Evolutionary conservation across 352 stramenopile genomes (phyloP), one percentile per base, ranked within the genome.

Genomic region (Phytopythium helicoides): DNA sequence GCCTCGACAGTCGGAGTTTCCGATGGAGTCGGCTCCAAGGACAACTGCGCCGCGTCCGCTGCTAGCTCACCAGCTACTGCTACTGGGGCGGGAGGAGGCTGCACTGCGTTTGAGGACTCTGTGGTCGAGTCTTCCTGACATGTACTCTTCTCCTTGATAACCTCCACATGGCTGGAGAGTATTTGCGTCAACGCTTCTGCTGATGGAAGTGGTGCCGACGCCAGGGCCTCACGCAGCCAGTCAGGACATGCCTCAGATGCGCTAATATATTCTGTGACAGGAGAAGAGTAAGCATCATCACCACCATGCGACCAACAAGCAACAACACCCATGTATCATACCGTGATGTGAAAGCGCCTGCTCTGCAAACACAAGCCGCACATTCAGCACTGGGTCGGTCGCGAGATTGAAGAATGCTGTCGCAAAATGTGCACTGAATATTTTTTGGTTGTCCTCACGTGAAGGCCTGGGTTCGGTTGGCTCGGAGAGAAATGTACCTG

Each of bases 311-410:
- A 16, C 21, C 4, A 3, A 38, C 7, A 8, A 38, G 25, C 36
- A 19, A 4, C 25, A 6, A 5, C 12, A 38, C 10, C 14, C 0
- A 14, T 16, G 1, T 8, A 18, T 26, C 44, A 9, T 50, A 50
- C 44, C 44, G 34, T 73, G 73, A 60, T 91, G 61, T 44, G 63
- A 50, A 39, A 87, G 31, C 22, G 80, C 41, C 21, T 71, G 68
- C 36, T 80, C 67, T 1, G 62, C 76, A 53, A 87, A 83, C 37
- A 91, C 60, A 14, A 84, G 52, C 15, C 83, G 80, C 5, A 93
- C 83, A 45, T 93, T 93, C 12, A 74, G 88, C 25, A 93, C 83
- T 3, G 60, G 55, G 61, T 93, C 83, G 16, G 63, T 40, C 5
- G 69, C 72, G n/a, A 90, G 49, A 18, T 62, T 58, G 41, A 91